phyloP scores from a whole-genome alignment of 2,329 filamentous ascomycete genomes.

The Cercospora nicotianae region DNA sequence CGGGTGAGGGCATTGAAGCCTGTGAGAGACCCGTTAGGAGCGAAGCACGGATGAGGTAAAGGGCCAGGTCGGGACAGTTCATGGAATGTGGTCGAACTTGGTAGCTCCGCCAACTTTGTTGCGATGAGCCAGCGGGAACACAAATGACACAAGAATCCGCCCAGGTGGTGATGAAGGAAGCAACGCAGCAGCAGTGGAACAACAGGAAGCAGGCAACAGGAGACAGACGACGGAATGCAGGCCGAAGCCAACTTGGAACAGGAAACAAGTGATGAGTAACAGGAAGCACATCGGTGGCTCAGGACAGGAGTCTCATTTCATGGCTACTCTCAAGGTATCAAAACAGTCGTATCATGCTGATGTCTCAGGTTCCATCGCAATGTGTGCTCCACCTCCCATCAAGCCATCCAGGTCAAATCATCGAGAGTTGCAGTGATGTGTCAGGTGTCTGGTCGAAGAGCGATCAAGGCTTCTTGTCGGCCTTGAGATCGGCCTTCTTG shows the following conservation, averaged over 20 bases:
- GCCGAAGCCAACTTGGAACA: background rate
- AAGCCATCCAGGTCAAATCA: background rate
- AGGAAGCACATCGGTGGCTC: background rate
- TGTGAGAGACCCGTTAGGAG: background rate
- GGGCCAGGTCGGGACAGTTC: background rate
- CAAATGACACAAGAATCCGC: background rate
- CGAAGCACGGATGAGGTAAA: background rate
- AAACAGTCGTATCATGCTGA: background rate
- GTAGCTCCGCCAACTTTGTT: background rate
- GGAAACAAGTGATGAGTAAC: background rate
- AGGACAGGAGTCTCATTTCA: background rate
- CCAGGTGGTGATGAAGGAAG: background rate
- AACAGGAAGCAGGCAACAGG: background rate
- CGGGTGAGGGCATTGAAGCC: background rate
- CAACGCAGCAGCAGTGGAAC: background rate
- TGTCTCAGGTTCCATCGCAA: background rate
- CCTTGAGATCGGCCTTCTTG: background rate
- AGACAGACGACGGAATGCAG: background rate
- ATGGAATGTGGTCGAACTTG: background rate
- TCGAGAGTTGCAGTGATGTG: background rate
- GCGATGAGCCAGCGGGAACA: background rate
- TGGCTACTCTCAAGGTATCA: constrained; percentile 2
- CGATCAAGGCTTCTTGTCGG: constrained; percentile 3
- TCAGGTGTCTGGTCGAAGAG: background rate
- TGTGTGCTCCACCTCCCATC: background rate